These are phyloP conservation scores for Gomphus bonarii DNA, from an alignment of 1,284 basidiomycete genomes.

Conservation along the genomic window DNA sequence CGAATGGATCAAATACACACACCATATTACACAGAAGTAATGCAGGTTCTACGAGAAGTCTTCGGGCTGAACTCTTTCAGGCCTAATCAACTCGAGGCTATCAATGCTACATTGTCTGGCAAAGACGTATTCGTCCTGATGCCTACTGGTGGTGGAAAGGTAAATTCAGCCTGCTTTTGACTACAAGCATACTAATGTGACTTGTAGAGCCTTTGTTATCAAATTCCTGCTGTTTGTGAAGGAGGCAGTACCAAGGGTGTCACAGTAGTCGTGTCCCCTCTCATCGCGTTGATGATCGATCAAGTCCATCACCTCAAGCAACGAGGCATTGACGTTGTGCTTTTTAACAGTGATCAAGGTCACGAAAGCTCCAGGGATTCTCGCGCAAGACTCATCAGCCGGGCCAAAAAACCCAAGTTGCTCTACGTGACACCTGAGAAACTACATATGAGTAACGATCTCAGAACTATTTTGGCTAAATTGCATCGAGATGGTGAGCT, in stretches of 20 bases:
- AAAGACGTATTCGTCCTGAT: constrained; percentile 91
- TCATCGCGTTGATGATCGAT: constrained; percentile 86
- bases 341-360: constrained; percentile 57
- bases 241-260: constrained; percentile 69
- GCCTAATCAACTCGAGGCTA: constrained; percentile 80
- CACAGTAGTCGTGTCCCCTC: constrained; percentile 85
- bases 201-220: constrained; percentile 29
- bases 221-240: constrained; percentile 75
- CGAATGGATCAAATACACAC: constrained; percentile 20
- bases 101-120: constrained; percentile 71
- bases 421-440: constrained; percentile 96
- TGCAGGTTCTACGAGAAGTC: constrained; percentile 46
- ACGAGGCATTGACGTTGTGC: constrained; percentile 63
- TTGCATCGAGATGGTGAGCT: constrained; percentile 51
- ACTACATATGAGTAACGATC: constrained; percentile 51
- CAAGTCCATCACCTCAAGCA: constrained; percentile 69
- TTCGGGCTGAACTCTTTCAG: constrained; percentile 73
- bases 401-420: constrained; percentile 43
- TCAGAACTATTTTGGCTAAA: constrained; percentile 44
- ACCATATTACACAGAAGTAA: constrained; percentile 49
- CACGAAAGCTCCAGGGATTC: constrained; percentile 33
- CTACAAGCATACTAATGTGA: not conserved
- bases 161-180: constrained; percentile 43
- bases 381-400: constrained; percentile 28
- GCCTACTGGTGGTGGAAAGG: constrained; percentile 94